Percentiles rank a stretch among this genome's conserved stretches.
Conservation (phyloP, 495 filamentous ascomycete species). For the Daldinia loculata region DNA sequence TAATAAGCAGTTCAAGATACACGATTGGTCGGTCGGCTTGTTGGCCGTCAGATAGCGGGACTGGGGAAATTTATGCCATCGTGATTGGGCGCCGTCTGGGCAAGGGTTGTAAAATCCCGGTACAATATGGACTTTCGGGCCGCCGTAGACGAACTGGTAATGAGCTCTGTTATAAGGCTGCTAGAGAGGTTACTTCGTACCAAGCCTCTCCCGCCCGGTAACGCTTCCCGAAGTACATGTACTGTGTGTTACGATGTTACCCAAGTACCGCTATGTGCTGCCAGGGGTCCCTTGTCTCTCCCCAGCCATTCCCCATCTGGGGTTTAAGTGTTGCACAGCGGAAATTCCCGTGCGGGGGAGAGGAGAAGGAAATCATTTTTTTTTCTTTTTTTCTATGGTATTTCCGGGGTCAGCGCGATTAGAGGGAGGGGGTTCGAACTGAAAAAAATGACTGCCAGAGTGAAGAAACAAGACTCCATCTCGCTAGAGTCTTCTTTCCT, state of each 20-base stretch:
- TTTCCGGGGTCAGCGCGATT: constrained; percentile 19
- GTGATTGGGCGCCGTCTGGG: constrained; percentile 23
- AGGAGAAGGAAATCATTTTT: constrained; percentile 7
- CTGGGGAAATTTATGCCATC: constrained; percentile 32
- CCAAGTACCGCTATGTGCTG: constrained; percentile 31
- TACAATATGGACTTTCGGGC: constrained; percentile 48
- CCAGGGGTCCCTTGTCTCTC: constrained; percentile 18
- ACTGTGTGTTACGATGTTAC: constrained; percentile 37
- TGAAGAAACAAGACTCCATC: constrained; percentile 15
- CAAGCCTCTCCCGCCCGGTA: constrained; percentile 33
- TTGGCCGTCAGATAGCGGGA: constrained; percentile 28
- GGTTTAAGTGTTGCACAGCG: constrained; percentile 15
- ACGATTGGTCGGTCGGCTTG: constrained; percentile 33
- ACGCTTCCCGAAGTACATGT: constrained; percentile 39
- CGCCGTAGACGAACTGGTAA: constrained; percentile 26
- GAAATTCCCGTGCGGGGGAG: constrained; percentile 33
- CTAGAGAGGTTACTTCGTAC: constrained; percentile 17
- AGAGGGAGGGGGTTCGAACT: constrained; percentile 5
- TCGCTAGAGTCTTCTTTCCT: constrained; percentile 11
- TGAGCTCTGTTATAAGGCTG: constrained; percentile 3
- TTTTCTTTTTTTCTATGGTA: not conserved
- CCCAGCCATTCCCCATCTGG: constrained; percentile 29
- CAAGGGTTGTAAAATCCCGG: constrained; percentile 33
- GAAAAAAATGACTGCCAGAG: constrained; percentile 1
- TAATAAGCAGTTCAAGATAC: constrained; percentile 17